Evolutionary conservation across 140 eudicot species (phyloP).

Genomic region (Erigeron philadelphicus): DNA sequence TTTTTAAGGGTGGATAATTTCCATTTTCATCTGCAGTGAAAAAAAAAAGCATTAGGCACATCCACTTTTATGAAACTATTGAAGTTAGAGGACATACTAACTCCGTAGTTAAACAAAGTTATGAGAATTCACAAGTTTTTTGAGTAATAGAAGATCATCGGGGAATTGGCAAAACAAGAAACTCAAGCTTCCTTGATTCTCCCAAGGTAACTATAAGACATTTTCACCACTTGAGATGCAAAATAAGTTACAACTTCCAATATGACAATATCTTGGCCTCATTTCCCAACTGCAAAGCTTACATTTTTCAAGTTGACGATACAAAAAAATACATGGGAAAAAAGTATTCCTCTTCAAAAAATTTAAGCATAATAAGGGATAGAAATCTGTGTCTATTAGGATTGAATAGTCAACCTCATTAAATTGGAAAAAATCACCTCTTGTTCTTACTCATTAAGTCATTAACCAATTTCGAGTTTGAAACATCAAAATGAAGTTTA

Average conservation of each 20-base stretch:
- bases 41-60: slow-evolving; percentile 6
- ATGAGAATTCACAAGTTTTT: not conserved
- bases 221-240: not conserved
- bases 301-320: not conserved
- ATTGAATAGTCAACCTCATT: not conserved
- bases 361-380: not conserved
- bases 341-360: not conserved
- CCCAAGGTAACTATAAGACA: not conserved
- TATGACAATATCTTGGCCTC: not conserved
- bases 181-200: not conserved
- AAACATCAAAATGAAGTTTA: not conserved
- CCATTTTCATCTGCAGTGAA: slow-evolving; percentile 53
- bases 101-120: not conserved
- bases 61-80: not conserved
- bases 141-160: too few species aligned
- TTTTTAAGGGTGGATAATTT: slow-evolving; percentile 43
- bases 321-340: not conserved
- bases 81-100: not conserved
- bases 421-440: not conserved
- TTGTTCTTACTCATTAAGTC: not conserved
- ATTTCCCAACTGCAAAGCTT: not conserved
- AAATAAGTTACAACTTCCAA: not conserved
- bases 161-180: not conserved
- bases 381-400: not conserved
- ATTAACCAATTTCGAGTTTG: slow-evolving; percentile 5